phyloP scores from a whole-genome alignment of 495 filamentous ascomycete genomes.

The Podospora fimiseda region DNA sequence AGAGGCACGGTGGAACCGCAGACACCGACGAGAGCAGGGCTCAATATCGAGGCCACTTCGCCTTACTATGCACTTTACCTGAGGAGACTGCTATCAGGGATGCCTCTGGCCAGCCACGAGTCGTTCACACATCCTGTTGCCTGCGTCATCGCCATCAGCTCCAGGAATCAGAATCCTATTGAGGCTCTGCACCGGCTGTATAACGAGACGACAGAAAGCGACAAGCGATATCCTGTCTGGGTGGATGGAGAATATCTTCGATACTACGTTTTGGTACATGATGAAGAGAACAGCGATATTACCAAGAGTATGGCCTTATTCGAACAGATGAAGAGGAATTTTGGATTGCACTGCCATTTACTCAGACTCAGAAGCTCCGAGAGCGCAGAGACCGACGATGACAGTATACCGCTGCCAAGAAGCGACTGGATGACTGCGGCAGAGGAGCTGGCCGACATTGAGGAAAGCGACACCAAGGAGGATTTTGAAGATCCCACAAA shows the following conservation, averaged over 20 bases:
- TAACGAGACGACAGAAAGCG: constrained; percentile 62
- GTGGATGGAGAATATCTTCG: constrained; percentile 82
- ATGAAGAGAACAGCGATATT: constrained; percentile 91
- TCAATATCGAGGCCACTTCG: constrained; percentile 38
- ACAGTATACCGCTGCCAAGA: constrained; percentile 70
- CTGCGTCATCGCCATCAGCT: constrained; percentile 93
- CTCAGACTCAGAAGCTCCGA: constrained; percentile 76
- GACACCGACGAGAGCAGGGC: constrained; percentile 30
- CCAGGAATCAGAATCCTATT: constrained; percentile 70
- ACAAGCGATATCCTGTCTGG: constrained; percentile 65
- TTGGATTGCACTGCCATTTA: constrained; percentile 91
- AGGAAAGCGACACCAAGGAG: constrained; percentile 49
- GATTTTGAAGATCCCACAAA: constrained; percentile 64
- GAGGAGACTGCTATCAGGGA: constrained; percentile 70
- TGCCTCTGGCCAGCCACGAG: constrained; percentile 74
- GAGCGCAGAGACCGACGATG: constrained; percentile 87
- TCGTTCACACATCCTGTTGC: constrained; percentile 93
- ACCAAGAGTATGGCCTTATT: constrained; percentile 79
- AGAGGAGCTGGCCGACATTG: constrained; percentile 72
- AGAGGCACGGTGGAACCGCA: constrained; percentile 27
- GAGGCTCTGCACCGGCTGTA: constrained; percentile 81
- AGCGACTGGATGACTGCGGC: constrained; percentile 84
- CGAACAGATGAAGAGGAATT: constrained; percentile 96
- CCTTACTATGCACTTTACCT: constrained; percentile 78
- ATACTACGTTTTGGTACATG: constrained; percentile 96